A percentile compares a stretch with the other conserved stretches of the same genome.
Evolutionary conservation across 78 protist genomes (phyloP).

Genomic region (Monocercomonoides exilis): DNA sequence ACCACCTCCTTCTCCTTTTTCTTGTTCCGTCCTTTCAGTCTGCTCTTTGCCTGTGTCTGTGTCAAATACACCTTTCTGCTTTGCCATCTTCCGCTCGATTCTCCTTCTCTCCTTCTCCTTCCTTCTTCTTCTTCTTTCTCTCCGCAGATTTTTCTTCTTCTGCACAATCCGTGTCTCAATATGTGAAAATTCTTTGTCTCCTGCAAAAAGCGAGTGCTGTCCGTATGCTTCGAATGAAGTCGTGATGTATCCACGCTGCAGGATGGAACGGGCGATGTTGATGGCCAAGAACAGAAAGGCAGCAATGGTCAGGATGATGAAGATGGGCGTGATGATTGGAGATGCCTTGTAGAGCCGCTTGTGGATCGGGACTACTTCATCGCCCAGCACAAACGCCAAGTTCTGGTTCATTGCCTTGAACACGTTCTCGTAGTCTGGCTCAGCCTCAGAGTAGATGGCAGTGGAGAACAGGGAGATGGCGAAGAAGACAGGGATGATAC

Average conservation of each 20-base stretch:
- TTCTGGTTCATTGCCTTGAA: background rate
- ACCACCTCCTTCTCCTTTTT: no score
- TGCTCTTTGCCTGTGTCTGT: no score
- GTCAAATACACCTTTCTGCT: no score
- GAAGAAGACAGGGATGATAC: background rate
- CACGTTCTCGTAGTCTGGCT: background rate
- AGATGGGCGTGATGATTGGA: background rate
- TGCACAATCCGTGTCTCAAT: no score
- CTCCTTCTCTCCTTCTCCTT: no score
- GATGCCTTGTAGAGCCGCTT: background rate
- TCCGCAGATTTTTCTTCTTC: no score
- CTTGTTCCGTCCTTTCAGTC: no score
- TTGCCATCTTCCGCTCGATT: no score
- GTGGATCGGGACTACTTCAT: background rate
- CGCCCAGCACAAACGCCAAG: background rate
- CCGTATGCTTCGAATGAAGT: background rate
- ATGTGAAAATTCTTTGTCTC: background rate
- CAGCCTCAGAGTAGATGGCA: background rate
- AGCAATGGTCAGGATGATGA: background rate
- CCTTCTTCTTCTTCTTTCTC: no score
- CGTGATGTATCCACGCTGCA: background rate
- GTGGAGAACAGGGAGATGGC: background rate
- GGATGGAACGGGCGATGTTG: background rate
- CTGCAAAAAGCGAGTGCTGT: background rate
- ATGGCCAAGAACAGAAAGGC: background rate